Base-by-base conservation (phyloP, 1,284 basidiomycete species). In the Afroboletus lepidellus region DNA sequence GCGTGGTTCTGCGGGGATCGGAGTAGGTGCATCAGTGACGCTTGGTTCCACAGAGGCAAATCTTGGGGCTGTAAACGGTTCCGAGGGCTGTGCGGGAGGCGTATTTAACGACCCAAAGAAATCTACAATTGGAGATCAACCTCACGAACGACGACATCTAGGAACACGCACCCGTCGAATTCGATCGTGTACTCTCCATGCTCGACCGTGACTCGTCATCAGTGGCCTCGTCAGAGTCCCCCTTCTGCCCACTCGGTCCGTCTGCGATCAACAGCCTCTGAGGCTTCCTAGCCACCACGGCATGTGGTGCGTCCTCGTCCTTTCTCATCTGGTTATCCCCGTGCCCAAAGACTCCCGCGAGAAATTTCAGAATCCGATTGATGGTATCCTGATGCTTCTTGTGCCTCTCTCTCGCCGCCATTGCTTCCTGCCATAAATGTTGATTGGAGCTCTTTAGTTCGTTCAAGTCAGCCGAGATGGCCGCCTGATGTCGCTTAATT, bases 331-430 rank as follows among this genome's bases (percentile, higher is more conserved):
- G 65, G 33, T 59, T 73, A 18, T 73, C 73, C 0, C 75, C 70
- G 46, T 77, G 76, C 41, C 94, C 94, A 72, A 98, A 98, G 2
- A 98, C 88, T 25, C 93, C 87, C 18, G 94, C 94, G 46, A 99
- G 74, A 72, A 99, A 98, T 55, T 93, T 89, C 57, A 99, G 79
- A 57, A 99, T 98, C 53, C 92, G 80, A 66, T 97, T 94, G 66
- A 98, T 94, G n/a, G 94, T 98, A 69, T 98, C 95, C 64, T 97
- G 90, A 60, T 97, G 94, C 63, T 92, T 92, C 64, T 92, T 86
- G 64, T 94, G 87, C 53, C 87, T 81, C 59, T 89, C 84, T 9
- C 91, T 75, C 4, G 91, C 84, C 34, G 86, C 79, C 59, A 94
- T 74, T 0, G 93, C 88, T 64, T 99, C 94, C 64, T 94, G 86